These are phyloP conservation scores for Aspergillus carbonarius DNA, from an alignment of 2,329 filamentous ascomycete species.

Conservation along the genomic window DNA sequence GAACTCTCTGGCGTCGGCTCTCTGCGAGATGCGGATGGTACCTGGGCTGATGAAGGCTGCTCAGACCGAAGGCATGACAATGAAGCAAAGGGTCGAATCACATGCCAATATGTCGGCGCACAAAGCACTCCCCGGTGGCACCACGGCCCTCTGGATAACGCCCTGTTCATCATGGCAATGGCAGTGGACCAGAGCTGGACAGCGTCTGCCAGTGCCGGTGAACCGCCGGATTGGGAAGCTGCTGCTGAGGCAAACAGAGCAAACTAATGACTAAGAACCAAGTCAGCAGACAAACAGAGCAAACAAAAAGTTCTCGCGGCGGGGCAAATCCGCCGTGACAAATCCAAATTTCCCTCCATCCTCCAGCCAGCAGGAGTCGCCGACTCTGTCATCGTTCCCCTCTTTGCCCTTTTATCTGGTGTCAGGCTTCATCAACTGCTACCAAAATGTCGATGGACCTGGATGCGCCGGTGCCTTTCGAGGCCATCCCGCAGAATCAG, in stretches of 20 bases:
- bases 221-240: not conserved
- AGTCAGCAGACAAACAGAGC: slow-evolving; percentile 16
- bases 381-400: not conserved
- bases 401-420: not conserved
- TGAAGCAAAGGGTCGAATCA: slow-evolving; percentile 25
- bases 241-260: slow-evolving; percentile 10
- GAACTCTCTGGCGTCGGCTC: slow-evolving; percentile 9
- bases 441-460: slow-evolving; percentile 53
- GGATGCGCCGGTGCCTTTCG: slow-evolving; percentile 55
- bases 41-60: slow-evolving; percentile 19
- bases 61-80: slow-evolving; percentile 24
- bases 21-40: slow-evolving; percentile 3
- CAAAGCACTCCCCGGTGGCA: slow-evolving; percentile 31
- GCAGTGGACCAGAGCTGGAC: not conserved
- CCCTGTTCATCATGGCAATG: slow-evolving; percentile 30
- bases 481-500: slow-evolving; percentile 35
- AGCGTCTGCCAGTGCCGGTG: slow-evolving; percentile 1
- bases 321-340: not conserved
- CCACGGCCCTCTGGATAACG: slow-evolving; percentile 30
- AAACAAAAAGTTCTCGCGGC: slow-evolving; percentile 25
- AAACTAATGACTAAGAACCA: slow-evolving; percentile 12
- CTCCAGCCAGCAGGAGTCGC: not conserved
- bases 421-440: not conserved
- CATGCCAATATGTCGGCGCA: slow-evolving; percentile 20
- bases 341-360: not conserved